These are phyloP conservation scores for Epichloe elymi DNA, from an alignment of 2,329 filamentous ascomycete genomes.

Conservation along the genomic window DNA sequence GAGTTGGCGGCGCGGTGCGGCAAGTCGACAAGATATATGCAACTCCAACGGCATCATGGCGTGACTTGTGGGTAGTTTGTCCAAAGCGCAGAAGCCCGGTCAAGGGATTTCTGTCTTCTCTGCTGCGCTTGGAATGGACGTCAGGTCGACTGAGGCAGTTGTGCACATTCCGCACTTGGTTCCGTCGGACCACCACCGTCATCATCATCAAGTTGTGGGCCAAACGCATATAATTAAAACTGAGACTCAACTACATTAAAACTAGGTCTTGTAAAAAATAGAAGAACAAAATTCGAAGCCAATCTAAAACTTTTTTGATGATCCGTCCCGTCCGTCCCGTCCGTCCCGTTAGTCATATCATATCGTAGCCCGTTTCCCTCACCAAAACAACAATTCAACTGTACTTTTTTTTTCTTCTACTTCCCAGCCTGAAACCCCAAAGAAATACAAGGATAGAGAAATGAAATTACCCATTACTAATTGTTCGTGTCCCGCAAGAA, in stretches of 20 bases:
- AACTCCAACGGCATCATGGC: too few relatives aligned
- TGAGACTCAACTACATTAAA: background rate
- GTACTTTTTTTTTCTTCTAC: background rate
- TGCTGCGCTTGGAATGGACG: too few relatives aligned
- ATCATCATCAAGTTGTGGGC: background rate
- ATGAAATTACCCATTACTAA: background rate
- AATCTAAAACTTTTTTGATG: background rate
- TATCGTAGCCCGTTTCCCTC: background rate
- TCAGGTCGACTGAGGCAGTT: too few relatives aligned
- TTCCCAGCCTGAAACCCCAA: background rate
- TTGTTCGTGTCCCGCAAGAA: background rate
- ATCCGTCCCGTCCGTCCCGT: background rate
- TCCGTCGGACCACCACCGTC: background rate
- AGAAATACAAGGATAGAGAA: background rate
- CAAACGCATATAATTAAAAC: background rate
- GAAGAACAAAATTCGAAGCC: background rate
- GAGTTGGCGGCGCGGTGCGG: too few relatives aligned
- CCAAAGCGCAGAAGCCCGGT: too few relatives aligned
- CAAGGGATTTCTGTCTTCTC: too few relatives aligned
- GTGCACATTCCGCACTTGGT: background rate
- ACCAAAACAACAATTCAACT: background rate
- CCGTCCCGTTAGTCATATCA: background rate
- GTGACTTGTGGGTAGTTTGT: too few relatives aligned
- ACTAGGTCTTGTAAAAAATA: background rate
- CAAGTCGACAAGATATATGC: too few relatives aligned